Conservation (phyloP, 805 yeast genomes). For the Yarrowia sp. region DNA sequence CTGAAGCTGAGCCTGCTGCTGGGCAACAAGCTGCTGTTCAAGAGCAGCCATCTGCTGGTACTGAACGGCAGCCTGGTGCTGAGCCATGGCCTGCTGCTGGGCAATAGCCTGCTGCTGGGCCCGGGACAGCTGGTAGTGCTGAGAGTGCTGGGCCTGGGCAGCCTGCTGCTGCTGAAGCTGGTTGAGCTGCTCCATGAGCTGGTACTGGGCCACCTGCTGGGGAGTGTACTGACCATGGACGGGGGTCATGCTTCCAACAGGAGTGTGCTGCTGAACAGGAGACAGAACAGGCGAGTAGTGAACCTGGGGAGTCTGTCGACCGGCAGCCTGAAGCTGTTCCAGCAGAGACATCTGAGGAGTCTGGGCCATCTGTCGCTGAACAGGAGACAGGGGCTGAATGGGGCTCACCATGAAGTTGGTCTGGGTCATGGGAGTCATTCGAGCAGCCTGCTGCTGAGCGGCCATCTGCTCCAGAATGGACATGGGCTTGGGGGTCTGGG, state of each 20-base stretch:
- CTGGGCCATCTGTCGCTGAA: constrained; percentile 35
- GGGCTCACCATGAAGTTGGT: constrained; percentile 17
- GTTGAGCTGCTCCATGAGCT: constrained; percentile 30
- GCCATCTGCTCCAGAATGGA: constrained; percentile 23
- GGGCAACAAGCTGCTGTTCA: constrained; percentile 18
- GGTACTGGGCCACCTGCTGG: constrained; percentile 20
- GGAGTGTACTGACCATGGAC: constrained; percentile 19
- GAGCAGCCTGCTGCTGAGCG: constrained; percentile 30
- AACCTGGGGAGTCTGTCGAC: constrained; percentile 18
- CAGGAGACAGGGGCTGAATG: constrained; percentile 29
- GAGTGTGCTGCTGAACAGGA: constrained; percentile 29
- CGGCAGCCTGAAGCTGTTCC: constrained; percentile 26
- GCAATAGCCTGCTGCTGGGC: constrained; percentile 26
- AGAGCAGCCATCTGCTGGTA: constrained; percentile 32
- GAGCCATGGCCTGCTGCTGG: constrained; percentile 5
- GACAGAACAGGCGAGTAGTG: constrained; percentile 27
- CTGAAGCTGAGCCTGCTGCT: constrained; percentile 20
- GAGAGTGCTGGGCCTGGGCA: constrained; percentile 13
- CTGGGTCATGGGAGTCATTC: constrained; percentile 33
- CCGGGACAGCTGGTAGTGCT: constrained; percentile 9
- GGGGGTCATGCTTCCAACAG: constrained; percentile 15
- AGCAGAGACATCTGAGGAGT: constrained; percentile 22
- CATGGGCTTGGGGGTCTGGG: constrained; percentile 19
- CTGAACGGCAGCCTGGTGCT: constrained; percentile 26
- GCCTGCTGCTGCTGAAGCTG: constrained; percentile 28